Evolutionary conservation across 129 eudicot species (phyloP), one percentile per base, ranked within the genome.

Genomic region (Arctium minus): DNA sequence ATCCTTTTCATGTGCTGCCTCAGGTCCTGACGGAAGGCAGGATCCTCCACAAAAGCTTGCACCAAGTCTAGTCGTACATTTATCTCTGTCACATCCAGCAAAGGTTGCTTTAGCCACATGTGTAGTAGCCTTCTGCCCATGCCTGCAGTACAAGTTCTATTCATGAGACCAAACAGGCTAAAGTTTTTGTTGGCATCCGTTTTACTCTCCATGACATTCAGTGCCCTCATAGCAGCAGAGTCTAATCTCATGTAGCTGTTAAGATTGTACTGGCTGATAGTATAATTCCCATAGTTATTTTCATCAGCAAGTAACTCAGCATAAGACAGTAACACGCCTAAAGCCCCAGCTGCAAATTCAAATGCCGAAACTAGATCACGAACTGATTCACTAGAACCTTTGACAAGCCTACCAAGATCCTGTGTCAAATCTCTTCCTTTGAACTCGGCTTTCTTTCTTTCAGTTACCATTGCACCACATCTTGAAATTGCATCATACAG

Each of bases 151-250:
- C 99, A 96, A 35, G 98, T 96, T 83, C 99, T 90, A 84, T 96
- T 93, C 94, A 96, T 88, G 27, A 96, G 92, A 78, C 98, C 99
- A 84, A 96, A 93, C 79, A 96, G 89, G 79, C 99, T 96, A 78
- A 93, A 96, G 75, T 89, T 96, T 72, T 96, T 93, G 85, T 96
- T 96, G 35, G 97, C 97, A 82, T 96, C 97, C 74, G 93, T 87
- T 81, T 96, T 96, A 94, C 97, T 96, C 89, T 96, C 98, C 99
- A 93, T 91, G 42, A 96, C 98, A 90, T 96, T 93, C 72, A 96
- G 78, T 56, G 99, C 99, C 89, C 90, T 86, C 95, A 96, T 89
- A 40, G 99, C 99, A 81, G 99, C 99, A 85, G 99, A 93, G 83
- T 96, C 98, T 86, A 96, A 85, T 83, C 99, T 91, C 99, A 96